Base-by-base conservation (phyloP, 768 basidiomycete genomes). In the Cantharellus anzutake region DNA sequence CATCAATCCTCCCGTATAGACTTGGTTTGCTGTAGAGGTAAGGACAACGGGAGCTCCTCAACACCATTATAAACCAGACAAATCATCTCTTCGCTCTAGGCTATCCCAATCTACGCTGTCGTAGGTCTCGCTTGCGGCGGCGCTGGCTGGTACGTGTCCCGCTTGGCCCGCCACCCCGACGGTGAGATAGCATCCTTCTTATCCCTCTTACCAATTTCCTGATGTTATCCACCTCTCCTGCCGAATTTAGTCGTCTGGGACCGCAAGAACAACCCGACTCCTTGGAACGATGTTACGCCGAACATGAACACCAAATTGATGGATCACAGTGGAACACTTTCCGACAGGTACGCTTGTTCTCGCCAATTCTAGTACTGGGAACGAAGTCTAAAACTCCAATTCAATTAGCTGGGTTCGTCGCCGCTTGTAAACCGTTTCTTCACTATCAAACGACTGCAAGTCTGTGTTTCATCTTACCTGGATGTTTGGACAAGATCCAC, bases 261-360 rank as follows among this genome's bases (percentile, higher is more conserved):
- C 80, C 60, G 69, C 65, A 78, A 73, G 69, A 69, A 67, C 69
- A 92, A 93, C 76, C 88, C 88, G 41, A 82, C 81, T 29, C 90
- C 90, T n/a, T 92, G 86, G 86, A 86, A 87, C 71, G 76, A 79
- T 60, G 77, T 91, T 68, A 76, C 85, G 68, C 81, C 76, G 42
- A 75, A 83, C 66, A 81, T 91, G 71, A 79, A 79, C 64, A 85
- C 78, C n/a, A 90, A 90, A 72, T 51, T 90, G 61, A 66, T 80
- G 68, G 69, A 76, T 51, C 78, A 86, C 42, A 80, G 82, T 73
- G 81, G 84, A 68, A 82, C 79, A 65, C 87, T 89, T 65, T 76
- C 82, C 4, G 83, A 81, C 74, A 80, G 75, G 87, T 83, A 53
- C 59, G 80, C 69, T 29, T 29, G 20, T 29, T 29, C 20, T 29